phyloP scores from a whole-genome alignment of 148 eudicot genomes.

The Chenopodium formosanum region DNA sequence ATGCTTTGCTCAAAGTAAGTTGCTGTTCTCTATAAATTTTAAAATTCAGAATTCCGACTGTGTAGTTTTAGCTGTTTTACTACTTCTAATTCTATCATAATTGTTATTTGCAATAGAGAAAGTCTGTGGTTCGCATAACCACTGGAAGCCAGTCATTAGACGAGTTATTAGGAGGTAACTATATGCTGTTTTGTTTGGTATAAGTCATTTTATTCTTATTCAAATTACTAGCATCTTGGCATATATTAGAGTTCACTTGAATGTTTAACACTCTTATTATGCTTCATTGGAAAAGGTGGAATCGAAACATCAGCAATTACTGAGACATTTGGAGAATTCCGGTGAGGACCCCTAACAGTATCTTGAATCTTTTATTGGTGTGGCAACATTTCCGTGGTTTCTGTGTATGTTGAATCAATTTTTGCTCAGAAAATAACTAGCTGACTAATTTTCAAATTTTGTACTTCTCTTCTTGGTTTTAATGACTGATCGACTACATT shows the following conservation, averaged over 20 bases:
- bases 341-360: conserved; percentile 38
- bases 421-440: background rate
- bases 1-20: conserved; percentile 83
- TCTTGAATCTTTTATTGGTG: background rate
- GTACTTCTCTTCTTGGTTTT: background rate
- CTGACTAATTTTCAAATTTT: background rate
- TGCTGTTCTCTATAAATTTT: conserved; percentile 14
- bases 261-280: background rate
- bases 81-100: background rate
- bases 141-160: conserved; percentile 92
- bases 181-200: background rate
- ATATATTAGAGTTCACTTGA: background rate
- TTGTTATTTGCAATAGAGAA: conserved; percentile 48
- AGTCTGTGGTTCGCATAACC: conserved; percentile 77
- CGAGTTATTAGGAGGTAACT: conserved; percentile 77
- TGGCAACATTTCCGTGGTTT: background rate
- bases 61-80: background rate
- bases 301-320: conserved; percentile 85
- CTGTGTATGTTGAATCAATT: background rate
- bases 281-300: conserved; percentile 54
- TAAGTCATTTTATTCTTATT: background rate
- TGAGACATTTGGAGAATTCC: conserved; percentile 94
- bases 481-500: background rate
- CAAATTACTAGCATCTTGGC: background rate
- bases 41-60: background rate